phyloP scores from a whole-genome alignment of 2,329 filamentous ascomycete genomes.

The Ilyonectria sp. region DNA sequence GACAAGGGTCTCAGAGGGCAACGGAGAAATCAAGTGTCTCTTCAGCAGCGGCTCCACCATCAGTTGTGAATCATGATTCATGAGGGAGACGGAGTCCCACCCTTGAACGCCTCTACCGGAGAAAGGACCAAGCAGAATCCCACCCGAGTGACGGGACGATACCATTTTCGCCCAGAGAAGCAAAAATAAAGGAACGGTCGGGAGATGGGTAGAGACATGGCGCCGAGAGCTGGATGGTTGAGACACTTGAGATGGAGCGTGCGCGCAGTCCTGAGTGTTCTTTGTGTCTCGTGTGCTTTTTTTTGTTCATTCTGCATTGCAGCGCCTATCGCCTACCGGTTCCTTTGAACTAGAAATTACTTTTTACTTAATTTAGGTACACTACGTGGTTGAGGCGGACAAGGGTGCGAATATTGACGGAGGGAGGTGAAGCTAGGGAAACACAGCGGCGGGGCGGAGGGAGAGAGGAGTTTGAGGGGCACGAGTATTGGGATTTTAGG shows the following conservation, averaged over 20 bases:
- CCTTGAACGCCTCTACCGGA: conserved; percentile 11
- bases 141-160: conserved; percentile 5
- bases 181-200: conserved; percentile 5
- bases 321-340: not conserved
- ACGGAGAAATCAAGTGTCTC: conserved; percentile 18
- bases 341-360: not conserved
- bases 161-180: not conserved
- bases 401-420: conserved; percentile 17
- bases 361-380: conserved; percentile 12
- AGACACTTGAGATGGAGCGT: conserved; percentile 25
- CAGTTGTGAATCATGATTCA: not conserved
- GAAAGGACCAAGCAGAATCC: conserved; percentile 11
- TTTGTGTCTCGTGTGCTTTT: not conserved
- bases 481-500: conserved; percentile 25
- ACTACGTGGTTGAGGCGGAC: conserved; percentile 3
- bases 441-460: not conserved
- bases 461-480: conserved; percentile 12
- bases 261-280: not conserved
- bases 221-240: conserved; percentile 11
- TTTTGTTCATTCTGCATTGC: not conserved
- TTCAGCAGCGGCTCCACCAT: conserved; percentile 10
- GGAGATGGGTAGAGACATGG: conserved; percentile 21
- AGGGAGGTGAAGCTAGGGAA: conserved; percentile 29
- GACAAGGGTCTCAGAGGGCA: not conserved
- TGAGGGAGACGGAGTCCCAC: conserved; percentile 4